Base-by-base conservation (phyloP, 2,329 filamentous ascomycete species). In the Trichoderma harzianum region DNA sequence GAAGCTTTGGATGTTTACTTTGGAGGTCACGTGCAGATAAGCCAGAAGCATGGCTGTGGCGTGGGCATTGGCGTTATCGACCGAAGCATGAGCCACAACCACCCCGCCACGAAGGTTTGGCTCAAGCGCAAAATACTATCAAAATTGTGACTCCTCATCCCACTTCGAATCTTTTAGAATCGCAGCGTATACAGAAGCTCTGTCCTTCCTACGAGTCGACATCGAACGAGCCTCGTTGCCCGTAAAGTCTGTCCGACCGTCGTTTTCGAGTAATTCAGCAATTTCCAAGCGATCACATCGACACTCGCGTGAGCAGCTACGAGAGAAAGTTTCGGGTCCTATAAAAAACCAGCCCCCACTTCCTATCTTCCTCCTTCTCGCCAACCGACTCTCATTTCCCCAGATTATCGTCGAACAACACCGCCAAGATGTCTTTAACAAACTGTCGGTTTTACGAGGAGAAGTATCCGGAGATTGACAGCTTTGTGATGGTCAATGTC, bases 401-500 rank as follows among this genome's bases (percentile, higher is more conserved):
- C 55, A 39, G 34, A 67, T 67, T 26, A 30, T 43, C 58, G 34
- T 65, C 60, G 30, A 61, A 36, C 55, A 80, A 79, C 65, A 82
- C 84, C 86, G 86, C 87, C 89, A 92, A 82, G 79, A 97, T 97
- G 93, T 97, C 94, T 85, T 90, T 97, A 87, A 96, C 93, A 82
- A 97, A 97, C 86, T 97, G 93, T 85, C 94, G 94, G 80, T 98
- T 97, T 85, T 98, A 97, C 83, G 94, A 97, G 88, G 94, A 97
- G 86, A 97, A 97, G 85, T 98, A 92, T 74, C 81, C 82, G 78
- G 96, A 98, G 88, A 95, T 99, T 82, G 96, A 99, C 86, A 97
- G 94, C 88, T 98, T 98, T 85, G 97, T 99, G 82, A 99, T 99
- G 96, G 96, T 99, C 83, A 99, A 98, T 84, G 96, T 98, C 79